These are phyloP conservation scores for Myxozyma melibiosi DNA, from an alignment of 805 yeast genomes.

Conservation along the genomic window DNA sequence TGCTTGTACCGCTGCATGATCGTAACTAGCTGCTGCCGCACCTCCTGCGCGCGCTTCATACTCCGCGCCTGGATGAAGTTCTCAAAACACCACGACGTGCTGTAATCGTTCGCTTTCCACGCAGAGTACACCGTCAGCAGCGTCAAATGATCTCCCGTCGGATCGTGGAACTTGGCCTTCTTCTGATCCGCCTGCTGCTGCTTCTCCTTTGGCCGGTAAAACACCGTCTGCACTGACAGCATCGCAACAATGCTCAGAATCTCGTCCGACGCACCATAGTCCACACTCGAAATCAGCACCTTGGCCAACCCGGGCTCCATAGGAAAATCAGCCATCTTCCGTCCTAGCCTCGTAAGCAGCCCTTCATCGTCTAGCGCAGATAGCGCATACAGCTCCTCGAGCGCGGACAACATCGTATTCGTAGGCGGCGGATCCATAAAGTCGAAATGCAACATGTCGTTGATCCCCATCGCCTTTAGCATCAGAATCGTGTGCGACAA, in stretches of 20 bases:
- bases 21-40: conserved; percentile 68
- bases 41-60: conserved; percentile 65
- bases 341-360: conserved; percentile 71
- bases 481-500: conserved; percentile 73
- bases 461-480: conserved; percentile 79
- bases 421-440: conserved; percentile 89
- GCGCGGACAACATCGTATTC: conserved; percentile 68
- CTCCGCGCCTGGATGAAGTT: conserved; percentile 78
- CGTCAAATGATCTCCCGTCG: conserved; percentile 78
- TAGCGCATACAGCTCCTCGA: conserved; percentile 79
- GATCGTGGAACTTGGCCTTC: conserved; percentile 55
- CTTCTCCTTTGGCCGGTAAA: conserved; percentile 69
- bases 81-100: conserved; percentile 82
- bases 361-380: conserved; percentile 87
- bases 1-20: conserved; percentile 44
- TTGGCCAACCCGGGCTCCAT: conserved; percentile 88
- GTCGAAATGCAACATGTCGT: conserved; percentile 78
- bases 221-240: conserved; percentile 76
- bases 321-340: conserved; percentile 89
- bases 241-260: conserved; percentile 76
- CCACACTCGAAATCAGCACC: conserved; percentile 64
- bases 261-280: conserved; percentile 64
- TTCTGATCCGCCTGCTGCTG: conserved; percentile 64
- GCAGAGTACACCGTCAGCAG: conserved; percentile 72
- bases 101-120: conserved; percentile 69